Conservation (phyloP, 2,329 filamentous ascomycete species). For the Gliomastix tumulicola region DNA sequence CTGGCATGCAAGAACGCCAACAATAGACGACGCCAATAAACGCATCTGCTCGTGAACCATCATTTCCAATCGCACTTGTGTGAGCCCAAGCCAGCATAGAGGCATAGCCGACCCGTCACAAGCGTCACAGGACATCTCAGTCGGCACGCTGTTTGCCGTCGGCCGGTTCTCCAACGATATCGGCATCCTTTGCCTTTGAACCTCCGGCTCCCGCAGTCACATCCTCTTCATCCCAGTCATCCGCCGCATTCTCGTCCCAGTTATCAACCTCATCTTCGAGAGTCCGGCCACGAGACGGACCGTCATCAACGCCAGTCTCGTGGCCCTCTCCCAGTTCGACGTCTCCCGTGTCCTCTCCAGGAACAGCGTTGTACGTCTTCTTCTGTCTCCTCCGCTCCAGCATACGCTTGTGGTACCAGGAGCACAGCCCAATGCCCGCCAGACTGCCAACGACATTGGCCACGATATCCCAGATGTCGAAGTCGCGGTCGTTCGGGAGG, state of each 20-base stretch:
- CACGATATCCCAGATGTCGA: conserved; percentile 78
- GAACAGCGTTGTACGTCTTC: conserved; percentile 65
- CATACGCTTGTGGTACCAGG: conserved; percentile 95
- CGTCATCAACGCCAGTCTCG: conserved; percentile 55
- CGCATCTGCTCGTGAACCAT: too few relatives aligned
- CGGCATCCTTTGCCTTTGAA: conserved; percentile 11
- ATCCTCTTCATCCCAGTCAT: conserved; percentile 51
- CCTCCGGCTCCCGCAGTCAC: neutral
- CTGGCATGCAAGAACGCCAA: too few relatives aligned
- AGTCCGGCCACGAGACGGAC: conserved; percentile 20
- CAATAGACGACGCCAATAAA: too few relatives aligned
- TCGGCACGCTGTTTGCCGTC: conserved; percentile 24
- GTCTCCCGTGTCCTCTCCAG: conserved; percentile 56
- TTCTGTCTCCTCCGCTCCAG: conserved; percentile 74
- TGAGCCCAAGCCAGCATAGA: too few relatives aligned
- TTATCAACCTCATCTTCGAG: conserved; percentile 84
- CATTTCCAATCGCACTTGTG: too few relatives aligned
- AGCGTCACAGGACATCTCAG: too few relatives aligned
- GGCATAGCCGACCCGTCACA: too few relatives aligned
- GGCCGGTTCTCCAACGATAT: conserved; percentile 15
- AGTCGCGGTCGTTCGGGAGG: conserved; percentile 63
- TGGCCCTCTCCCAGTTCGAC: conserved; percentile 72
- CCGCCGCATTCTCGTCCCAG: conserved; percentile 78
- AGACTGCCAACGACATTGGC: conserved; percentile 81
- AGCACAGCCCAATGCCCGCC: conserved; percentile 64